Evolutionary conservation across 2,329 filamentous ascomycete species (phyloP), one percentile per base, ranked within the genome.

Genomic region (Pseudogymnoascus sp.): DNA sequence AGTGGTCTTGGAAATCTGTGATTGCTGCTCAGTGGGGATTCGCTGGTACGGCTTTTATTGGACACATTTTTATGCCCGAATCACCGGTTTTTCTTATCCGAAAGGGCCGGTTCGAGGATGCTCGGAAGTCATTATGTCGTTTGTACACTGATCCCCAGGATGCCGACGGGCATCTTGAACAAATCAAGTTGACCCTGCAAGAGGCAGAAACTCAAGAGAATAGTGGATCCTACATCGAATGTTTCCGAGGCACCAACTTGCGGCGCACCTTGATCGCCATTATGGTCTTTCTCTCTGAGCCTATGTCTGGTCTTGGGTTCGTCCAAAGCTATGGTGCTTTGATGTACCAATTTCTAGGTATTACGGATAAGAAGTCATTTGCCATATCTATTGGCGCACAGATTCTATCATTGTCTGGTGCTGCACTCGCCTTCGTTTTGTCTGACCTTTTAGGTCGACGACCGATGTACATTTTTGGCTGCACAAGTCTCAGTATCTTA

Each of bases 21-120:
- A 76, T 79, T 42, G 72, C 69, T 14, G 74, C 76, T 0, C 77
- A 79, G 23, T 79, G 75, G 68, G 77, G 76, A 0, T 76, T 78
- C 34, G 75, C 75, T 3, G 72, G 63, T 6, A 68, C 77, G 4
- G 73, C 73, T 2, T 39, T 74, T 0, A 57, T 71, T 5, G 70
- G 71, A 0, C 71, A 73, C 29, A 8, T 40, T 40, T 40, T 40
- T 16, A 40, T 40, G 37, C 37, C 37, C 37, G 37, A 40, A 40
- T 40, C 37, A 14, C 37, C 37, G 3, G 37, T 40, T 40, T 40
- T 40, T 8, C 37, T 40, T 16, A 40, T 40, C 37, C 37, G 37
- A 40, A 40, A 40, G n/a, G 37, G 37, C n/a, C 37, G 37, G 37
- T 40, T 40, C n/a, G 37, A 40, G n/a, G 37, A 40, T n/a, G 37